Evolutionary conservation across 768 basidiomycete genomes (phyloP), one percentile per base, ranked within the genome.

Genomic region (Leccinum fibrillosum): DNA sequence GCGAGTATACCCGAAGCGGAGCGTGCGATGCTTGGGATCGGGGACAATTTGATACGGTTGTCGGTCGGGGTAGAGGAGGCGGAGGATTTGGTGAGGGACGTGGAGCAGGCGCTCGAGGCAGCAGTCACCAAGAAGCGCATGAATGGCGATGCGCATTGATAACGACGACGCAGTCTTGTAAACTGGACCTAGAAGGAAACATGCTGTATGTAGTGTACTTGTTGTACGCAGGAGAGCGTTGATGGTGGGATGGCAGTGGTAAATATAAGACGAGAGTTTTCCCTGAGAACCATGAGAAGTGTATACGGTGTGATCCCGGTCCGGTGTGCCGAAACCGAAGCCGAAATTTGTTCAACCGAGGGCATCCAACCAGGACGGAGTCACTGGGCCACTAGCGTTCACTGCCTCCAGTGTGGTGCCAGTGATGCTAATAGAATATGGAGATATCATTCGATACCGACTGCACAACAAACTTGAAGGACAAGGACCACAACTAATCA

Each of bases 51-150:
- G 58, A 76, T 97, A 3, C 77, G 95, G 17, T 71, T 98, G 62
- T 89, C 86, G 35, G 90, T 95, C 1, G 95, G 95, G 2, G 82
- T 96, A 13, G 96, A 98, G 74, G 95, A 98, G 52, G 78, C 70
- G 13, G 88, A 89, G 21, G 96, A 98, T 75, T 68, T 98, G 49
- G 74, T 94, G 32, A 54, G 60, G 8, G 70, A 71, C 34, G 53
- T 71, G 9, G 68, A 70, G 3, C 66, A 66, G 56, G 70, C 70
- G 17, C 70, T 71, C 26, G 59, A 70, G 50, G 54, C 44, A 10
- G 70, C 64, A 0, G 56, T 57, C 23, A 28, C 28, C 28, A 53
- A 52, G 19, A 56, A 60, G 53, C 62, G 50, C 6, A 19, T 30
- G 19, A 62, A 63, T 3, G 53, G 56, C 2, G 2, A 25, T n/a